phyloP scores from a whole-genome alignment of 768 basidiomycete genomes.

The Naganishia kalamii region DNA sequence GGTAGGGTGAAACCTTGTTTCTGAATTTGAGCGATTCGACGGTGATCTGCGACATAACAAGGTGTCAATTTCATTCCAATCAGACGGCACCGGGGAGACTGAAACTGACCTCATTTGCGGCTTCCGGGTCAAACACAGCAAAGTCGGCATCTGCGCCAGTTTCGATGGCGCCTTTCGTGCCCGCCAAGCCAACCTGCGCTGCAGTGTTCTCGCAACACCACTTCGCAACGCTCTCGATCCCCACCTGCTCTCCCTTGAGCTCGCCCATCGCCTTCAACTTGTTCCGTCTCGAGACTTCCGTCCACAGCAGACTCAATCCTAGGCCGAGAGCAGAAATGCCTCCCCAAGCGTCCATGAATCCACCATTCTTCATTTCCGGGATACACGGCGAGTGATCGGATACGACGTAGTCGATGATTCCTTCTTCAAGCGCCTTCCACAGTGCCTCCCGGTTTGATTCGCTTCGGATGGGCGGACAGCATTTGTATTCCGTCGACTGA shows the following conservation, averaged over 20 bases:
- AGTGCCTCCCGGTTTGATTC: constrained; percentile 64
- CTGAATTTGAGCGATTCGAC: constrained; percentile 73
- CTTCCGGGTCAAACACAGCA: constrained; percentile 68
- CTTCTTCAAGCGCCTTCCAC: constrained; percentile 75
- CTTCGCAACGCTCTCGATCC: constrained; percentile 59
- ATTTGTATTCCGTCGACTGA: constrained; percentile 73
- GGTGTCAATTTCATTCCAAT: neutral
- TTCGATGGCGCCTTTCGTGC: constrained; percentile 64
- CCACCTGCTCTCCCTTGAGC: constrained; percentile 39
- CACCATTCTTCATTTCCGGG: constrained; percentile 66
- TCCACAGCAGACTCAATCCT: constrained; percentile 82
- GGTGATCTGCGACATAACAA: constrained; percentile 55
- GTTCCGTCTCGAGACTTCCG: constrained; percentile 62
- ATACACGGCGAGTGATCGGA: constrained; percentile 95
- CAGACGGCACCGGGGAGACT: neutral
- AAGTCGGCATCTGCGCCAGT: constrained; percentile 81
- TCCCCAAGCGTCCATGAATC: constrained; percentile 87
- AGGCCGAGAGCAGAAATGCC: constrained; percentile 87
- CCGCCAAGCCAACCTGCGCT: constrained; percentile 65
- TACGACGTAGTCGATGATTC: constrained; percentile 83
- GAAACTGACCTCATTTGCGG: constrained; percentile 29
- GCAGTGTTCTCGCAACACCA: constrained; percentile 75
- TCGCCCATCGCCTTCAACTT: constrained; percentile 19
- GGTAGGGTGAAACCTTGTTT: constrained; percentile 88
- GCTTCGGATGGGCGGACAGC: constrained; percentile 86